A percentile compares a stretch with the other conserved stretches of the same genome.
Evolutionary conservation across 345 rosid genomes (phyloP).

Genomic region (Boechera stricta): DNA sequence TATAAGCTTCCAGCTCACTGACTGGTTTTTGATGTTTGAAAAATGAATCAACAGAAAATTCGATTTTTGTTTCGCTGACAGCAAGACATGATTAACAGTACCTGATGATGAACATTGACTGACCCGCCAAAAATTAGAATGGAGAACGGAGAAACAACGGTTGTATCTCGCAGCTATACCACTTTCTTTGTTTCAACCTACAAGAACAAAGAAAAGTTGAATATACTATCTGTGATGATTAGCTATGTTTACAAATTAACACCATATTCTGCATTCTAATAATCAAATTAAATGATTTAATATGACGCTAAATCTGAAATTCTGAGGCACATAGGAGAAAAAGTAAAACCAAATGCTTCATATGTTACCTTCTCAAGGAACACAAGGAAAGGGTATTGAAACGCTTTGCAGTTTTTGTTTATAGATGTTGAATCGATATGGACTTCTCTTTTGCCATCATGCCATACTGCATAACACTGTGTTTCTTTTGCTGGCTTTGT

Average conservation of each 20-base stretch:
- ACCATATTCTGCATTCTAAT: slow-evolving; percentile 21
- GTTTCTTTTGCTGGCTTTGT: slow-evolving; percentile 51
- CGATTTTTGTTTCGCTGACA: neutral
- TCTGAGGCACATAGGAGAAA: neutral
- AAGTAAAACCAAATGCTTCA: slow-evolving; percentile 4
- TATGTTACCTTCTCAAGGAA: slow-evolving; percentile 80
- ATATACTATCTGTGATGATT: neutral
- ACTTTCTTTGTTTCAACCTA: slow-evolving; percentile 89
- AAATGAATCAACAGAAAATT: neutral
- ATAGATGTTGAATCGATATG: slow-evolving; percentile 78
- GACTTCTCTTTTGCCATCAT: slow-evolving; percentile 93
- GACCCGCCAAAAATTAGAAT: slow-evolving; percentile 90
- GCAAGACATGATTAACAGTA: slow-evolving; percentile 25
- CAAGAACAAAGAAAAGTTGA: slow-evolving; percentile 7
- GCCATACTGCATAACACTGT: slow-evolving; percentile 64
- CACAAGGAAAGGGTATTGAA: slow-evolving; percentile 79
- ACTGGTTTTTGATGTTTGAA: neutral
- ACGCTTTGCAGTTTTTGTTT: slow-evolving; percentile 63
- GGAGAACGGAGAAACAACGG: slow-evolving; percentile 80
- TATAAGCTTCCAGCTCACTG: neutral
- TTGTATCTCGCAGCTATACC: slow-evolving; percentile 83
- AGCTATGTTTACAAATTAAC: slow-evolving; percentile 12
- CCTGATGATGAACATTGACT: slow-evolving; percentile 91
- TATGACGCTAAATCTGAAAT: neutral
- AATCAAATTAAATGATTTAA: neutral